These are phyloP conservation scores for Debaryomyces nepalensis DNA, from an alignment of 1,139 yeast genomes.

Conservation along the genomic window DNA sequence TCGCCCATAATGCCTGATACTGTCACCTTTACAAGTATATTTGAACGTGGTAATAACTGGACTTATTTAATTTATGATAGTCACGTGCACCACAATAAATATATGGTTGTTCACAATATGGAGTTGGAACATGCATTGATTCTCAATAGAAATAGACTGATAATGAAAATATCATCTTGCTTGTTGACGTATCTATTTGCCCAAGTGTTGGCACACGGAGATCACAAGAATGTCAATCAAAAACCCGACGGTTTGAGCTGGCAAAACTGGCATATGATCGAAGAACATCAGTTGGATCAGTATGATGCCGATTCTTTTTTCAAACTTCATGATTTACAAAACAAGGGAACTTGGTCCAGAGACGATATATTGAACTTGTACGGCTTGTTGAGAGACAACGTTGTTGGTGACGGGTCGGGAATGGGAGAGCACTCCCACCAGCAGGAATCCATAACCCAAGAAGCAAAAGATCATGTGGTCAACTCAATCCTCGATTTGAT, in stretches of 20 bases:
- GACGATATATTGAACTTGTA: slow-evolving; percentile 78
- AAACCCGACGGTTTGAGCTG: slow-evolving; percentile 61
- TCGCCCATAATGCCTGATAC: neutral
- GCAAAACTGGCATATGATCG: slow-evolving; percentile 90
- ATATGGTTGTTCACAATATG: neutral
- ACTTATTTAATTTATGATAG: neutral
- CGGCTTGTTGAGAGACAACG: slow-evolving; percentile 72
- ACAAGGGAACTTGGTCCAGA: slow-evolving; percentile 56
- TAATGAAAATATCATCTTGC: slow-evolving; percentile 1
- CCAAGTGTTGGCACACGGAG: slow-evolving; percentile 25
- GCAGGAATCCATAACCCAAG: slow-evolving; percentile 53
- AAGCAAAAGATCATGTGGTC: slow-evolving; percentile 61
- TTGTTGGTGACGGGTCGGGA: slow-evolving; percentile 90
- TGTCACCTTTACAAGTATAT: neutral
- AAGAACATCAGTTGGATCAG: slow-evolving; percentile 78
- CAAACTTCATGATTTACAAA: slow-evolving; percentile 71
- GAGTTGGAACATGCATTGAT: neutral
- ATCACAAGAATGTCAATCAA: slow-evolving; percentile 19
- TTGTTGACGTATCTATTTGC: slow-evolving; percentile 9
- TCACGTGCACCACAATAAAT: slow-evolving; percentile 1
- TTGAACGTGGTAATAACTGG: slow-evolving; percentile 2
- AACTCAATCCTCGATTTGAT: slow-evolving; percentile 58
- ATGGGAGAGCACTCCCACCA: slow-evolving; percentile 79
- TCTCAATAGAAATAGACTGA: neutral
- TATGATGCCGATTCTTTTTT: slow-evolving; percentile 83